These are phyloP conservation scores for Albifimbria verrucaria DNA, from an alignment of 2,329 filamentous ascomycete genomes.

Conservation along the genomic window DNA sequence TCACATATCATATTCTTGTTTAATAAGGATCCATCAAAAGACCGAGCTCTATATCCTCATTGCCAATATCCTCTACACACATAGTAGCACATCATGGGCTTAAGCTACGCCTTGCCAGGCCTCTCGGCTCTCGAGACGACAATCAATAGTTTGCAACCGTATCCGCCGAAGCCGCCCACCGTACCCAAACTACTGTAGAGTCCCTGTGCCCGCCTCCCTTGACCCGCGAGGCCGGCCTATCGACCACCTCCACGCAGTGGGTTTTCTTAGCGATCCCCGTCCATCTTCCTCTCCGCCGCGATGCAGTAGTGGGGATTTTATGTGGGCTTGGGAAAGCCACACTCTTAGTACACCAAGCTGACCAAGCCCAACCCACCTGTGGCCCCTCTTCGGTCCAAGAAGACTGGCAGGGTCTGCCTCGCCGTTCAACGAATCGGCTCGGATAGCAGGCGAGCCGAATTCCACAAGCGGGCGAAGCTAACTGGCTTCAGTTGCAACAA, in stretches of 20 bases:
- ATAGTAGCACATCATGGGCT: background rate
- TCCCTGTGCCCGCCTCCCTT: background rate
- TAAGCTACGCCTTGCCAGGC: background rate
- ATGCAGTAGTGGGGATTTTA: background rate
- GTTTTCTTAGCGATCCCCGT: background rate
- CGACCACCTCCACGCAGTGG: background rate
- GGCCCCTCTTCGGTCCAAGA: background rate
- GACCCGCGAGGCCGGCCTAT: background rate
- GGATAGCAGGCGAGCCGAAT: background rate
- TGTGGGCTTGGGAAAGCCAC: background rate
- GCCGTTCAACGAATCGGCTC: background rate
- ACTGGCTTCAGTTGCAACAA: background rate
- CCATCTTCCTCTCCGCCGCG: background rate
- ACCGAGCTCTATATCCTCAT: background rate
- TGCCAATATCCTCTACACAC: background rate
- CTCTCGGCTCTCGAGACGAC: background rate
- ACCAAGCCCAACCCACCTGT: no score
- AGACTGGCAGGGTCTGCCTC: background rate
- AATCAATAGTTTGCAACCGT: background rate
- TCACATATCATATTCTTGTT: background rate
- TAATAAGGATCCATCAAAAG: background rate
- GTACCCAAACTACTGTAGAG: background rate
- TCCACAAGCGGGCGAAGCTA: background rate
- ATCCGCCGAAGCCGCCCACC: background rate
- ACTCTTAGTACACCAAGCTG: background rate